Evolutionary conservation across 1,284 basidiomycete genomes (phyloP), one percentile per base, ranked within the genome.

Genomic region (Marasmius oreades): DNA sequence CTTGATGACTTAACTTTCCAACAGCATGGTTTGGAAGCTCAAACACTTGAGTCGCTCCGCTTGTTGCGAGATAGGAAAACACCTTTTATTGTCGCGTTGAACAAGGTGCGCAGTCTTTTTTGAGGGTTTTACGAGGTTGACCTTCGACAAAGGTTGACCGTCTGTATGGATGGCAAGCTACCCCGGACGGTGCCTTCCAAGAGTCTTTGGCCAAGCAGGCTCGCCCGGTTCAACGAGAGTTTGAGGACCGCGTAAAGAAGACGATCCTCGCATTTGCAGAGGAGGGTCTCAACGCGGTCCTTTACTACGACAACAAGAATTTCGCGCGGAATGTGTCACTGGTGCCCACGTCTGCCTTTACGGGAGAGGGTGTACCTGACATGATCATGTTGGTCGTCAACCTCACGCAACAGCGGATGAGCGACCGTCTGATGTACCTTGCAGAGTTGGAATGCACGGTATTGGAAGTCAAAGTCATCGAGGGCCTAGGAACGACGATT

Each of bases 371-470:
- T 76, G 85, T 99, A 23, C 97, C 97, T n/a, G 97, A 99, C 76
- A 95, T 99, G 93, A 95, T 99, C 72, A 93, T 95, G 88, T 82
- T 99, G 34, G 87, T 99, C 68, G 86, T 98, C 73, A 95, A 97
- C 71, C 82, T 99, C 56, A 99, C 97, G 7, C 97, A 99, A 72
- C 92, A 96, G 73, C 86, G 97, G 59, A 98, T 99, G 96, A 95
- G 91, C 69, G 93, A 96, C 69, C 84, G 89, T 52, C 80, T 99
- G 63, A 99, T 99, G 97, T 99, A 98, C 75, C 84, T 99, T 57
- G 94, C 95, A 28, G 95, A 98, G 72, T 81, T 99, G 55, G 95
- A 98, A 75, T 98, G 95, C 72, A 99, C 97, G n/a, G 95, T 99
- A 22, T 84, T 99, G 55, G 97, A 99, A 73, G 97, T 99, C 71